Conservation (phyloP, 2,329 filamentous ascomycete genomes). For the Verticillium alfalfae region DNA sequence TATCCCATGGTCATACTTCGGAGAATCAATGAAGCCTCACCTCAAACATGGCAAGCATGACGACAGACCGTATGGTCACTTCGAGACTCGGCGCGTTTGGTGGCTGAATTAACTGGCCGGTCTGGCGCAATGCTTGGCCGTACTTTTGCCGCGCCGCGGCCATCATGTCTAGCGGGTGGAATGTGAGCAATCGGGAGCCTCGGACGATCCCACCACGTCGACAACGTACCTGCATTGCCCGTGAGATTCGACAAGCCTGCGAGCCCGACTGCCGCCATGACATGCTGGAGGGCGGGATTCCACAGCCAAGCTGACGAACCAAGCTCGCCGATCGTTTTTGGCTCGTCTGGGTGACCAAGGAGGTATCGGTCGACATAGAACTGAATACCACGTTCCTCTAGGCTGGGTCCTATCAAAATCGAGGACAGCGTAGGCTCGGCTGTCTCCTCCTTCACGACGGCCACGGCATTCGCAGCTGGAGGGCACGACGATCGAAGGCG, state of each 20-base stretch:
- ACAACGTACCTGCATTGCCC: slow-evolving; percentile 24
- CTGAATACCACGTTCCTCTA: slow-evolving; percentile 40
- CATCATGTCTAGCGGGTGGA: slow-evolving; percentile 25
- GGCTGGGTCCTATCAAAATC: slow-evolving; percentile 30
- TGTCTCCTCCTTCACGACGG: slow-evolving; percentile 2
- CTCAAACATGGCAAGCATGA: slow-evolving; percentile 58
- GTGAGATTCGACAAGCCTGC: slow-evolving; percentile 51
- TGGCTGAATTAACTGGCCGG: slow-evolving; percentile 32
- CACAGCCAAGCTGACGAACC: slow-evolving; percentile 28
- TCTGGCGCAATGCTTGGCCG: slow-evolving; percentile 43
- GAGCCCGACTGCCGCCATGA: slow-evolving; percentile 53
- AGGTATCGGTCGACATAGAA: slow-evolving; percentile 49
- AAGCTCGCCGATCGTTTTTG: slow-evolving; percentile 29
- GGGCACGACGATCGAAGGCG: background rate
- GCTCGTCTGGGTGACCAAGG: slow-evolving; percentile 45
- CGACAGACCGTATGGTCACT: slow-evolving; percentile 44
- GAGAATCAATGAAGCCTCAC: slow-evolving; percentile 25
- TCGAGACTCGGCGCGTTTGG: slow-evolving; percentile 27
- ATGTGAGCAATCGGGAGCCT: background rate
- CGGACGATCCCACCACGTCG: background rate
- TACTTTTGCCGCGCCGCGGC: slow-evolving; percentile 47
- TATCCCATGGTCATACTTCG: background rate
- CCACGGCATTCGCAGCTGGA: background rate
- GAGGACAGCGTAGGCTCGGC: slow-evolving; percentile 14
- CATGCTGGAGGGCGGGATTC: slow-evolving; percentile 33